phyloP scores from a whole-genome alignment of 768 basidiomycete genomes.

The Suillus bovinus region DNA sequence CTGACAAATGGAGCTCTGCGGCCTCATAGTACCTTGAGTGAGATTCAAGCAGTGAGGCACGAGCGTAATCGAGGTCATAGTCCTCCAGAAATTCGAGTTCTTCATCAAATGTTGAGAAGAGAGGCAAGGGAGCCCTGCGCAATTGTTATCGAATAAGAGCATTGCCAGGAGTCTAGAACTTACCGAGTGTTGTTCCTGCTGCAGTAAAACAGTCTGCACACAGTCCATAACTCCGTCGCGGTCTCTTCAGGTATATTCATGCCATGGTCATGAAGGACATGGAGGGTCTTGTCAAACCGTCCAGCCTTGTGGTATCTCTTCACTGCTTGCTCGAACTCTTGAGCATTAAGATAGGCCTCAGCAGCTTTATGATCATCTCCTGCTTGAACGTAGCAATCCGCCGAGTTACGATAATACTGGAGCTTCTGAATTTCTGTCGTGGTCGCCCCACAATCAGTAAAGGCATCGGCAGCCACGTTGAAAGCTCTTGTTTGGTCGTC shows the following conservation, averaged over 20 bases:
- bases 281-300: conserved; percentile 53
- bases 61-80: conserved; percentile 50
- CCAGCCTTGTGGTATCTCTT: conserved; percentile 48
- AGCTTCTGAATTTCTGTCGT: conserved; percentile 30
- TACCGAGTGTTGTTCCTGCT: conserved; percentile 32
- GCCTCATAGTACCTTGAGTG: conserved; percentile 48
- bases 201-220: conserved; percentile 49
- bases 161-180: conserved; percentile 7
- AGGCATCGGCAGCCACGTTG: conserved; percentile 48
- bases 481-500: conserved; percentile 32
- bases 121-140: conserved; percentile 43
- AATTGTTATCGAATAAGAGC: not conserved
- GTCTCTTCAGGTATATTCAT: conserved; percentile 33
- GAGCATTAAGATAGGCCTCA: conserved; percentile 39
- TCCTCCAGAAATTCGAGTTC: conserved; percentile 56
- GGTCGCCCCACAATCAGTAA: conserved; percentile 40
- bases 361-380: conserved; percentile 46
- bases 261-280: conserved; percentile 40
- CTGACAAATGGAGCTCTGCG: conserved; percentile 50
- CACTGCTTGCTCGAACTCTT: conserved; percentile 45
- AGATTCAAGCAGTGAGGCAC: conserved; percentile 43
- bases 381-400: conserved; percentile 45
- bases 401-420: conserved; percentile 45
- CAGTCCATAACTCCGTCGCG: conserved; percentile 38
- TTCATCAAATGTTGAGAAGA: conserved; percentile 55